Evolutionary conservation across 2,329 filamentous ascomycete genomes (phyloP).

Genomic region (Sordariomycetes sp.): DNA sequence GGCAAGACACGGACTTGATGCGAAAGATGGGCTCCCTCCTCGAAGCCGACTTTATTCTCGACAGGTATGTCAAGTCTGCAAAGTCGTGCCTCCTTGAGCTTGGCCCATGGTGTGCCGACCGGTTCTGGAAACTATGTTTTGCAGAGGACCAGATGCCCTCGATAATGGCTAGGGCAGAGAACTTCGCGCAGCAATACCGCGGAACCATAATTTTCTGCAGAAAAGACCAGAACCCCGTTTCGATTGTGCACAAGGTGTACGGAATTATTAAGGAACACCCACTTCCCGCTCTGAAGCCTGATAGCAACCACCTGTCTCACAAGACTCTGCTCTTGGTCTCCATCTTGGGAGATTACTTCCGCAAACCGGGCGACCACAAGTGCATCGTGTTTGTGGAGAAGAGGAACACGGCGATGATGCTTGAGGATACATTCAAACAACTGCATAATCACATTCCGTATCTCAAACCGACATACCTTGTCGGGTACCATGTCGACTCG

Average conservation of each 20-base stretch:
- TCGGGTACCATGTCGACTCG: conserved; percentile 15
- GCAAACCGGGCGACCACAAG: conserved; percentile 38
- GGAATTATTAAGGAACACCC: conserved; percentile 37
- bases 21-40: conserved; percentile 34
- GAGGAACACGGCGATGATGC: conserved; percentile 61
- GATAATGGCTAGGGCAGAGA: conserved; percentile 37
- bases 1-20: conserved; percentile 54
- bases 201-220: neutral
- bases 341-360: conserved; percentile 51
- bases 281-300: conserved; percentile 21
- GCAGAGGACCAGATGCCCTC: conserved; percentile 47
- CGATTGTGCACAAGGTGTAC: conserved; percentile 39
- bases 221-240: neutral
- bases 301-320: conserved; percentile 40
- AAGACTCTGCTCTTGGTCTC: conserved; percentile 56
- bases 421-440: conserved; percentile 54
- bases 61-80: conserved; percentile 45
- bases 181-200: neutral
- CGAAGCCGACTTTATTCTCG: conserved; percentile 29
- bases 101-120: conserved; percentile 75
- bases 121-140: conserved; percentile 62
- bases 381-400: conserved; percentile 85
- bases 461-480: conserved; percentile 48
- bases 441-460: conserved; percentile 39
- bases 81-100: conserved; percentile 49